phyloP scores from a whole-genome alignment of 2,329 filamentous ascomycete species.

The Septoria linicola region DNA sequence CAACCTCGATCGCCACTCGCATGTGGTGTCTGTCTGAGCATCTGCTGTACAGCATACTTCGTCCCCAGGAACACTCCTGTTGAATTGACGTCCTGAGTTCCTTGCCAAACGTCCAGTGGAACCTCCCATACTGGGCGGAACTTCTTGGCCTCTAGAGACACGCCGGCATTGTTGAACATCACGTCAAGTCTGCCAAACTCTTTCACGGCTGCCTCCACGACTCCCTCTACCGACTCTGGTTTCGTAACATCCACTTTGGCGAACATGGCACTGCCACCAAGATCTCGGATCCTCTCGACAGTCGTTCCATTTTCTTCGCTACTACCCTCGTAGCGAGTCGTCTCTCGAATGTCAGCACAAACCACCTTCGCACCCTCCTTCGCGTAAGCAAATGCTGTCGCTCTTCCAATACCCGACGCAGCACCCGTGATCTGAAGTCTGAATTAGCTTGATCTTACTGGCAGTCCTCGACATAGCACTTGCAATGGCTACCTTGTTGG shows the following conservation, averaged over 20 bases:
- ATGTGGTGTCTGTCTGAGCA: constrained; percentile 50
- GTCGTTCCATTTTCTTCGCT: constrained; percentile 32
- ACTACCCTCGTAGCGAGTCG: constrained; percentile 19
- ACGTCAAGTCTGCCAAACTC: constrained; percentile 25
- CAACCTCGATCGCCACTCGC: constrained; percentile 47
- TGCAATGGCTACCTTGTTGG: constrained; percentile 34
- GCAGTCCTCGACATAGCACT: neutral
- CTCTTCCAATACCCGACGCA: constrained; percentile 32
- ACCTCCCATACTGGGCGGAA: constrained; percentile 26
- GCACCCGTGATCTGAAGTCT: constrained; percentile 29
- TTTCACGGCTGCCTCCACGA: constrained; percentile 28
- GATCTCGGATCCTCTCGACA: constrained; percentile 34
- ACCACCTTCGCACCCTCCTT: constrained; percentile 32
- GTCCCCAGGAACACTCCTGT: constrained; percentile 45
- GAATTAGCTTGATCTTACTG: neutral
- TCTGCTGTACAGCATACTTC: constrained; percentile 51
- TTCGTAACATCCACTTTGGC: constrained; percentile 38
- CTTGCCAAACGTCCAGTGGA: constrained; percentile 23
- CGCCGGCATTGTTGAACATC: constrained; percentile 23
- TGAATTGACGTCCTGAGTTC: constrained; percentile 39
- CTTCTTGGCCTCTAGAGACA: constrained; percentile 22
- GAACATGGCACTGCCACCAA: constrained; percentile 40
- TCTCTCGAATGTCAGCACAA: constrained; percentile 32
- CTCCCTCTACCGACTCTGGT: constrained; percentile 25
- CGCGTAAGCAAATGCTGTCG: constrained; percentile 30